Evolutionary conservation across 2,329 filamentous ascomycete genomes (phyloP), one percentile per base, ranked within the genome.

Genomic region (Tothia fuscella): DNA sequence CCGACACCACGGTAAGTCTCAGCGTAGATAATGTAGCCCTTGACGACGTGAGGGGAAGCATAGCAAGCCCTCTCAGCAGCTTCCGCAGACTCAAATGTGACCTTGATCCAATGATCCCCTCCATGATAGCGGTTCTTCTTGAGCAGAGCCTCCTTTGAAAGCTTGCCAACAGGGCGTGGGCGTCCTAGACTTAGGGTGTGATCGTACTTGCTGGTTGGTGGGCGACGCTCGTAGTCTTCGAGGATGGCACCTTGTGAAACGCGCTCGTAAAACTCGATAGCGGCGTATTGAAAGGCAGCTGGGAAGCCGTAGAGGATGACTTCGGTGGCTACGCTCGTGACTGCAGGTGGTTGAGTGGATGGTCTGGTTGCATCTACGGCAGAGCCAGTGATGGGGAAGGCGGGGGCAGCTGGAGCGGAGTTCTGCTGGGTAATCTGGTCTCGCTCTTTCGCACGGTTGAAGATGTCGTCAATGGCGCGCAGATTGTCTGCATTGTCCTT

Each of bases 151-250:
- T 81, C 79, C 14, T 73, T 64, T 2, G 80, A 82, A 40, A 94
- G 64, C 7, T 74, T 72, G 39, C 74, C 44, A 78, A 75, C 36
- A 80, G 78, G 6, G 81, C 74, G 7, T n/a, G 24, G 14, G 20
- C 32, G 34, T 51, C 86, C 80, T 48, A 81, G 74, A 47, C 84
- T 74, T 50, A 88, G 76, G 1, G 79, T 74, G 55, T 83, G 64
- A n/a, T 65, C 82, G 65, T 82, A 89, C 44, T 81, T 74, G 47
- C 78, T 72, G 43, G 76, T 70, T 3, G 84, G 82, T n/a, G 89
- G 81, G 48, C 83, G 79, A 47, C 89, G 79, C 6, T 87, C 78
- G 61, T 96, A 96, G 62, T 95, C 88, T 64, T 96, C 89, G 61
- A 88, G 88, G 56, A 95, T 85, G 48, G 76, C 66, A 20, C 88